Evolutionary conservation across 1,139 yeast genomes (phyloP).

Genomic region (Candida sojae): DNA sequence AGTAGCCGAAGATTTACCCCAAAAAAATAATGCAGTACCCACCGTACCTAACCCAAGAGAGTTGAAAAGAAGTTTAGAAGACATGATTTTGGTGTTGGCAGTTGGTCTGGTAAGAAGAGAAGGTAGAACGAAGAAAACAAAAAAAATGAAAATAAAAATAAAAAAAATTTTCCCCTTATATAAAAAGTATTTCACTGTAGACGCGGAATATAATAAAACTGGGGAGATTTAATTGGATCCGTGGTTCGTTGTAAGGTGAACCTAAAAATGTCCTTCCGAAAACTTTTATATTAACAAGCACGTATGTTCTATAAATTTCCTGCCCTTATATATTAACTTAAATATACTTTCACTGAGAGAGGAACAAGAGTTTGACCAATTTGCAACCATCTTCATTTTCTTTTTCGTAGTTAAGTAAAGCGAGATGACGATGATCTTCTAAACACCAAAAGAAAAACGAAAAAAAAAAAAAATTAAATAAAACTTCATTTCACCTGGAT

Average conservation of each 20-base stretch:
- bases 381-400: not conserved
- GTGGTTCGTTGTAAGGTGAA: not conserved
- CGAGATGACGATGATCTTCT: not conserved
- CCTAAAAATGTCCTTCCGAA: not conserved
- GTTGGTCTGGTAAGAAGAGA: too few relatives aligned
- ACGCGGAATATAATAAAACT: not conserved
- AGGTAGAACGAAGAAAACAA: not conserved
- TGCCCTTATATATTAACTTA: too few relatives aligned
- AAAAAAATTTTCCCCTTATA: slow-evolving; percentile 1
- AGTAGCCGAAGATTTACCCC: slow-evolving; percentile 35
- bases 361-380: not conserved
- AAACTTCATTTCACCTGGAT: not conserved
- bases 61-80: slow-evolving; percentile 27
- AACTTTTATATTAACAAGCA: too few relatives aligned
- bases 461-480: slow-evolving; percentile 7
- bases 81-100: slow-evolving; percentile 20
- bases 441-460: not conserved
- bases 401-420: not conserved
- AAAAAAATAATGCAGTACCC: slow-evolving; percentile 43
- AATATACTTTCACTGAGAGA: too few relatives aligned
- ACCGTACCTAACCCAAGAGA: slow-evolving; percentile 38
- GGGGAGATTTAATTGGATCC: not conserved
- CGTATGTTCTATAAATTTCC: too few relatives aligned
- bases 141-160: not conserved
- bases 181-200: not conserved